Percentiles rank a stretch among this genome's conserved stretches.
Conservation (phyloP, 306 rosid genomes). For the Adenanthera pavonina region DNA sequence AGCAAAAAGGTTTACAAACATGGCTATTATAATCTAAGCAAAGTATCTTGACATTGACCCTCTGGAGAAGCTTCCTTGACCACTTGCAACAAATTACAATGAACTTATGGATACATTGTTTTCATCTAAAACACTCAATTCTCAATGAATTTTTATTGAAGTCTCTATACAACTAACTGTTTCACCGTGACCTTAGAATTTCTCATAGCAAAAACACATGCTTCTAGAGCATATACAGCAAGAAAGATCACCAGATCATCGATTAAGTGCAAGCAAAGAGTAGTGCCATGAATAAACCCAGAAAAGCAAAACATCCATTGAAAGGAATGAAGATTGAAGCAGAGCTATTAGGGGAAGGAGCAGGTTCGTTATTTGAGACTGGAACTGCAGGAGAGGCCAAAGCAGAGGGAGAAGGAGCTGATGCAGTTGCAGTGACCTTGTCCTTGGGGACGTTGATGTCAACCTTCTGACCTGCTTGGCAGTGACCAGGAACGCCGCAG, state of each 20-base stretch:
- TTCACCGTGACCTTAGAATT: neutral
- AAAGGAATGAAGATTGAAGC: constrained; percentile 18
- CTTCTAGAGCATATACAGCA: neutral
- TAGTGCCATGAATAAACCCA: constrained; percentile 42
- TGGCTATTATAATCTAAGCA: neutral
- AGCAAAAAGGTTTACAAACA: neutral
- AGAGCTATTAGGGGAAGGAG: constrained; percentile 59
- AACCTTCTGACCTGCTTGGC: constrained; percentile 86
- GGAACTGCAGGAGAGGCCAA: constrained; percentile 46
- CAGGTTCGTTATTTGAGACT: constrained; percentile 36
- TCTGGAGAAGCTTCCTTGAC: neutral
- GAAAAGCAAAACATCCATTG: constrained; percentile 38
- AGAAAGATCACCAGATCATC: neutral
- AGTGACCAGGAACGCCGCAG: constrained; percentile 97
- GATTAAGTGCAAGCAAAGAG: neutral
- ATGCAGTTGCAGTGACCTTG: constrained; percentile 6
- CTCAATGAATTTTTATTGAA: neutral
- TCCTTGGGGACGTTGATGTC: constrained; percentile 68
- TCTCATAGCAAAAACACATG: neutral
- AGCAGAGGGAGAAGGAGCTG: constrained; percentile 54
- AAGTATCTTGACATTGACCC: neutral
- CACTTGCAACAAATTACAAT: neutral
- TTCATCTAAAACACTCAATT: neutral
- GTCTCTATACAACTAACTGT: neutral
- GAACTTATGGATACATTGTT: neutral